These are phyloP conservation scores for Phyllosticta ampelicida DNA, from an alignment of 2,329 filamentous ascomycete species.

Conservation along the genomic window DNA sequence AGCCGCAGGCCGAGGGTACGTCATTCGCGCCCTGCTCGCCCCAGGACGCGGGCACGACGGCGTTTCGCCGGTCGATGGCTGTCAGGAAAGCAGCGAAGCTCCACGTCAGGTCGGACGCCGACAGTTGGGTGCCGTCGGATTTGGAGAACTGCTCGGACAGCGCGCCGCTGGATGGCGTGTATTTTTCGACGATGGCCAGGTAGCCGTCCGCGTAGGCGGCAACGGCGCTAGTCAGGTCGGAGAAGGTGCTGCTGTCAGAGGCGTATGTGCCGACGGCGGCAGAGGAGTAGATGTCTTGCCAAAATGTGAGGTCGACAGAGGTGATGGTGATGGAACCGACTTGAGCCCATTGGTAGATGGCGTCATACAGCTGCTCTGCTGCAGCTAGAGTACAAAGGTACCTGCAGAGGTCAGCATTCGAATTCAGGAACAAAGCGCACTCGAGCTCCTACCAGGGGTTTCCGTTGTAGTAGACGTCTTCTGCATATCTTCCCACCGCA, in stretches of 20 bases:
- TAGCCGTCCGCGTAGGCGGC: constrained; percentile 30
- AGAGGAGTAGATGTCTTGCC: constrained; percentile 1
- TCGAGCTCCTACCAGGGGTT: constrained; percentile 34
- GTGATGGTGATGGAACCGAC: constrained; percentile 3
- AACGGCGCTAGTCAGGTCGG: constrained; percentile 14
- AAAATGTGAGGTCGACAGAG: constrained; percentile 5
- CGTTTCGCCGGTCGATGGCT: background rate
- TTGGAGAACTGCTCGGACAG: constrained; percentile 36
- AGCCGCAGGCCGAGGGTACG: constrained; percentile 15
- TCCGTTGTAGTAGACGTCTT: constrained; percentile 32
- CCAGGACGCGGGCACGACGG: constrained; percentile 7
- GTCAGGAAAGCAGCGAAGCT: constrained; percentile 33
- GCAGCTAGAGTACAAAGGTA: constrained; percentile 8
- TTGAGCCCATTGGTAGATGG: constrained; percentile 7
- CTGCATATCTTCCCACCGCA: constrained; percentile 33
- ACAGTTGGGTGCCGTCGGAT: constrained; percentile 28
- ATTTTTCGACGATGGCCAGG: constrained; percentile 28
- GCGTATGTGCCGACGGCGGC: constrained; percentile 6
- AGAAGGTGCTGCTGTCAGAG: constrained; percentile 14
- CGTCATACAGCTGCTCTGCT: constrained; percentile 9
- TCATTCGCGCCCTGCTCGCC: background rate
- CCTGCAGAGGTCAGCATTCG: constrained; percentile 24
- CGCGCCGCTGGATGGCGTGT: constrained; percentile 28
- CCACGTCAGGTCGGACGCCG: constrained; percentile 35
- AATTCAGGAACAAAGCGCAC: constrained; percentile 24